A percentile compares a stretch with the other conserved stretches of the same genome.
phyloP scores from a whole-genome alignment of 805 yeast species.

The Metschnikowia dekortorum region DNA sequence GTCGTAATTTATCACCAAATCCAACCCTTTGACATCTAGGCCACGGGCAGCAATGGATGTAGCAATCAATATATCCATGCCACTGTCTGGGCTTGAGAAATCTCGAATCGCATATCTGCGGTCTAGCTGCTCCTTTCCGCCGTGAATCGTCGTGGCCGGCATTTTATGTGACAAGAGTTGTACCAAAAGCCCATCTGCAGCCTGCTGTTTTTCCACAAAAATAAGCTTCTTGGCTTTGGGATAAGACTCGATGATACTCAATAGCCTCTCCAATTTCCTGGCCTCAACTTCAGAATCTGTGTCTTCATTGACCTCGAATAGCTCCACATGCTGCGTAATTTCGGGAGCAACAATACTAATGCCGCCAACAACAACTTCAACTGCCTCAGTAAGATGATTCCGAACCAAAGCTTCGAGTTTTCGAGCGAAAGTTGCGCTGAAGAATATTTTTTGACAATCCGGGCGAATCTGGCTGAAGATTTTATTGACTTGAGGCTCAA shows the following conservation, averaged over 20 bases:
- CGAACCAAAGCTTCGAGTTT: constrained; percentile 74
- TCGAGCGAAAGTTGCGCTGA: constrained; percentile 90
- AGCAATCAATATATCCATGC: constrained; percentile 67
- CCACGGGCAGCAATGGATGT: constrained; percentile 96
- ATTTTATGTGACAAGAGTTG: constrained; percentile 51
- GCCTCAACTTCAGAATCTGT: constrained; percentile 4
- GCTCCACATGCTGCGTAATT: constrained; percentile 65
- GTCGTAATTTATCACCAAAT: constrained; percentile 68
- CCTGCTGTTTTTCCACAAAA: constrained; percentile 85
- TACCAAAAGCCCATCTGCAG: constrained; percentile 68
- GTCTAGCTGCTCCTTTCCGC: constrained; percentile 86
- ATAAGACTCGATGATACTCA: constrained; percentile 52
- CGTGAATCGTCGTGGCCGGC: constrained; percentile 72
- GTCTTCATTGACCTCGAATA: constrained; percentile 44
- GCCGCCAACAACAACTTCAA: constrained; percentile 77
- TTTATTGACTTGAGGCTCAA: constrained; percentile 90
- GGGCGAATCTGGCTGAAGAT: constrained; percentile 74
- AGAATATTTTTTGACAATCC: constrained; percentile 82
- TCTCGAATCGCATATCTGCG: constrained; percentile 69
- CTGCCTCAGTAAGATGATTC: constrained; percentile 57
- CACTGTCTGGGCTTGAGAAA: constrained; percentile 52
- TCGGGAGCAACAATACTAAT: constrained; percentile 77
- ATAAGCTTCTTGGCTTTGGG: constrained; percentile 56
- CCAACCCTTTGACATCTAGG: constrained; percentile 81
- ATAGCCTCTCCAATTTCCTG: constrained; percentile 50